These are phyloP conservation scores for Fusarium ramigenum DNA, from an alignment of 2,329 filamentous ascomycete genomes.

Conservation along the genomic window DNA sequence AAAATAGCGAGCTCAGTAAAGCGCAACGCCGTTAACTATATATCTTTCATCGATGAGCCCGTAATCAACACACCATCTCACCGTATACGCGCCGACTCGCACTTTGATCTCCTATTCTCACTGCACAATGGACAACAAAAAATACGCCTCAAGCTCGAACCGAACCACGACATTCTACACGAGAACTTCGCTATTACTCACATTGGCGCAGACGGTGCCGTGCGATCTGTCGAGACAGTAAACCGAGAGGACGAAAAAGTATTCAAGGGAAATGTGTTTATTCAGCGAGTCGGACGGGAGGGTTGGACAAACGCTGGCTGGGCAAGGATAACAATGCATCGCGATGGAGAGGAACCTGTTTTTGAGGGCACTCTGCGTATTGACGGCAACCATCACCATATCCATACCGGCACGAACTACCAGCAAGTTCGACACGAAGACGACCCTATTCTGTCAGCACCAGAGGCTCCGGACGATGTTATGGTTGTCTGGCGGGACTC, in stretches of 20 bases:
- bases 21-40: slow-evolving; percentile 79
- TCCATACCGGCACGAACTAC: slow-evolving; percentile 81
- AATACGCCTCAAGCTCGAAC: slow-evolving; percentile 83
- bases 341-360: slow-evolving; percentile 79
- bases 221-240: slow-evolving; percentile 74
- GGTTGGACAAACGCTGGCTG: slow-evolving; percentile 86
- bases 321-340: slow-evolving; percentile 81
- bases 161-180: slow-evolving; percentile 89
- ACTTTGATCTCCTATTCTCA: slow-evolving; percentile 86
- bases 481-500: slow-evolving; percentile 96
- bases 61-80: slow-evolving; percentile 81
- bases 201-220: slow-evolving; percentile 74
- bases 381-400: slow-evolving; percentile 83
- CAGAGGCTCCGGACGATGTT: slow-evolving; percentile 68
- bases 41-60: slow-evolving; percentile 78
- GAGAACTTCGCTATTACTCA: slow-evolving; percentile 79
- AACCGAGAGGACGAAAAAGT: slow-evolving; percentile 80
- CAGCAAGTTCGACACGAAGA: slow-evolving; percentile 73
- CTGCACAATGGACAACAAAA: slow-evolving; percentile 73
- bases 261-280: slow-evolving; percentile 82
- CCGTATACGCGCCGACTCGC: slow-evolving; percentile 80
- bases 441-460: slow-evolving; percentile 71
- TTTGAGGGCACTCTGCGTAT: slow-evolving; percentile 93
- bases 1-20: slow-evolving; percentile 72
- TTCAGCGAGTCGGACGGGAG: slow-evolving; percentile 65